A percentile compares a stretch with the other conserved stretches of the same genome.
phyloP scores from a whole-genome alignment of 139 green algal species.

The Chlorella sp. region DNA sequence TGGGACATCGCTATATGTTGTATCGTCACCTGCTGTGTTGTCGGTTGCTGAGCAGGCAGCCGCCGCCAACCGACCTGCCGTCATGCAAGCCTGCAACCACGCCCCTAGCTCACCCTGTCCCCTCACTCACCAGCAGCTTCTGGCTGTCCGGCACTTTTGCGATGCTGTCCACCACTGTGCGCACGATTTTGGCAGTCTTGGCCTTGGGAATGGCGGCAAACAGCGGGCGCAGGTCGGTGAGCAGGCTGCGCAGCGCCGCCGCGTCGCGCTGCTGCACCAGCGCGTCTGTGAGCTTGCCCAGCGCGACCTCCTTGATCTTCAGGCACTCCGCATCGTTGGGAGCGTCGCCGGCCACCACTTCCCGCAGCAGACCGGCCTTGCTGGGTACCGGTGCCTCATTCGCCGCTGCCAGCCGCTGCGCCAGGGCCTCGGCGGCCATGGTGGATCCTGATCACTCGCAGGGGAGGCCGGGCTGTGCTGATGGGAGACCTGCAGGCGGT shows the following conservation, averaged over 20 bases:
- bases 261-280: conserved; percentile 73
- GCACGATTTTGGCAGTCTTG: conserved; percentile 98
- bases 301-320: conserved; percentile 82
- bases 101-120: not conserved
- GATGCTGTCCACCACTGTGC: conserved; percentile 94
- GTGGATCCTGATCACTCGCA: not conserved
- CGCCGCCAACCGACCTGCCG: not conserved
- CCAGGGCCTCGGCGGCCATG: not conserved
- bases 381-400: not conserved
- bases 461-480: not conserved
- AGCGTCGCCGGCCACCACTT: not conserved
- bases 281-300: conserved; percentile 45
- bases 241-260: conserved; percentile 72
- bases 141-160: conserved; percentile 87
- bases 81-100: not conserved
- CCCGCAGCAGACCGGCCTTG: not conserved
- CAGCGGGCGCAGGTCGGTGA: conserved; percentile 86
- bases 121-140: conserved; percentile 79
- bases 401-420: not conserved
- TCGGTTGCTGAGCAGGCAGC: no score
- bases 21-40: no score
- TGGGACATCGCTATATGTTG: no score
- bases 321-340: conserved; percentile 72
- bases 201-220: conserved; percentile 95
- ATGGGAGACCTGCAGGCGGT: not conserved